phyloP scores from a whole-genome alignment of 192 early-diverging fungal species.

The Backusella psychrophila region DNA sequence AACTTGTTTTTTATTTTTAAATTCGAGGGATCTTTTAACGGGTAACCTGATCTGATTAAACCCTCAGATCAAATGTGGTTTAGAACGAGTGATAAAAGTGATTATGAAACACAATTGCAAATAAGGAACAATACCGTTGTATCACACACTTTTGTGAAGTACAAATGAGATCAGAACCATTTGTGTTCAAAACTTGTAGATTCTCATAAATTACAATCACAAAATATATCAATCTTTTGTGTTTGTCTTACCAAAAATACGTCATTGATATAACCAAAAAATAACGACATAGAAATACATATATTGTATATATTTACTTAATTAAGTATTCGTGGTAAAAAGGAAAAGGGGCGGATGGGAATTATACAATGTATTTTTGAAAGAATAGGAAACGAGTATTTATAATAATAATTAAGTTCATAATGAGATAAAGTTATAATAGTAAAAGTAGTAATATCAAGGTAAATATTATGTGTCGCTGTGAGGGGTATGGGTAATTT shows the following conservation, averaged over 20 bases:
- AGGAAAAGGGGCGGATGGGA: neutral
- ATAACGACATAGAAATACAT: neutral
- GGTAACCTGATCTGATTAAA: neutral
- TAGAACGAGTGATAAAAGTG: neutral
- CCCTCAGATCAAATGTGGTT: neutral
- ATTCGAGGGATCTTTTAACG: neutral
- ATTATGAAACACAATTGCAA: neutral
- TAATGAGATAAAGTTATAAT: neutral
- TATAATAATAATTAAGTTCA: conserved; percentile 2
- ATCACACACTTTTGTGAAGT: neutral
- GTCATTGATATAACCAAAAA: neutral
- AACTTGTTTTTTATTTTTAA: neutral
- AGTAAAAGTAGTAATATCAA: neutral
- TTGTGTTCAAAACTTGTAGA: neutral
- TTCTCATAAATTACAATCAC: neutral
- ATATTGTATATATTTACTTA: neutral
- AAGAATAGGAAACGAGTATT: neutral
- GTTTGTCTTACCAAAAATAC: neutral
- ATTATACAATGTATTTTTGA: neutral
- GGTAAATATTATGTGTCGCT: neutral
- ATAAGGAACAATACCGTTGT: neutral
- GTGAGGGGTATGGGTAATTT: neutral
- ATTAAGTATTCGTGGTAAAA: neutral
- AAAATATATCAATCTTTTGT: neutral
- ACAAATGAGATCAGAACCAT: conserved; percentile 2